Base-by-base conservation (phyloP, 2,329 filamentous ascomycete species). In the Neonectria faginata region DNA sequence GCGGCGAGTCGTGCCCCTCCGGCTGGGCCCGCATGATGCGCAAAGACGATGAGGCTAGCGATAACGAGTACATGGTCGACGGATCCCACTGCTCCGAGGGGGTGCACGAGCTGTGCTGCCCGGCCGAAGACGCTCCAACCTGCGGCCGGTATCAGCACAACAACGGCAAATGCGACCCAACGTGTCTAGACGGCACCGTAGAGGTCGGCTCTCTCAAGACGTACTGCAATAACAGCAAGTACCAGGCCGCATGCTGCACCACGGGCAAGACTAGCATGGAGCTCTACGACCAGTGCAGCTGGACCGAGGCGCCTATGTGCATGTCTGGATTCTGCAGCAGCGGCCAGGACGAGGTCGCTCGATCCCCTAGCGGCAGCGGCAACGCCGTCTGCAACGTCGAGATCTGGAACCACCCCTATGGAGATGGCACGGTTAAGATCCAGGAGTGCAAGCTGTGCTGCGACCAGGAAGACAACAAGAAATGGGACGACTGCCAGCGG, bases 231-330 rank as follows among this genome's bases (percentile, higher is more conserved):
- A 65, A 65, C 41, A 56, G 31, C 48, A 65, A 65, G 52, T 62
- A 65, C 44, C 58, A 65, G 55, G 57, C 58, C 25, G 63, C 59
- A 16, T 65, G 63, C 44, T 65, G 63, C 39, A 62, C 58, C 41
- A 65, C 27, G 27, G 27, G 9, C 22, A 25, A 25, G 22, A 25
- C 22, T 3, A 25, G 22, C 22, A 25, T 25, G 22, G 3, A 25
- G 22, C 22, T 25, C 22, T 3, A 5, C 22, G 22, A 25, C 22
- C 22, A 25, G 22, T 25, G 22, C 22, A 25, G 22, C 22, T 25
- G 22, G 22, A 25, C 22, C 22, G 22, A 25, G 22, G 22, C 22
- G 22, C 22, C 22, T 3, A 25, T 25, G 22, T 25, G 22, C 22
- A 25, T 25, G 22, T 25, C 22, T 25, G 22, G 22, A 25, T 25